phyloP scores from a whole-genome alignment of 2,329 filamentous ascomycete species.

The Colletotrichum simmondsii region DNA sequence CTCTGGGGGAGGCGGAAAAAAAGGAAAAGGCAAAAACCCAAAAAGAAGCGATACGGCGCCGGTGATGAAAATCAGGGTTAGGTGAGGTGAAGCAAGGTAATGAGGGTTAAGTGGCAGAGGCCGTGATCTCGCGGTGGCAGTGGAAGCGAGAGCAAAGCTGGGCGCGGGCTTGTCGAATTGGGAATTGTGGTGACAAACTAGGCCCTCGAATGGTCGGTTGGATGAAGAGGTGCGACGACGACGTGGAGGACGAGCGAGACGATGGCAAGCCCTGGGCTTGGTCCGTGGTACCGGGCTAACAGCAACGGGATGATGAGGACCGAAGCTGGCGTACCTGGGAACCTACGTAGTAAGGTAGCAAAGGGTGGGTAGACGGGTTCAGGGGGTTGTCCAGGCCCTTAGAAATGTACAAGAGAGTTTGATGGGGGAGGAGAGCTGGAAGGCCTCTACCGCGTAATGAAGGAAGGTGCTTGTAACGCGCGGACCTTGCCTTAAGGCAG shows the following conservation, averaged over 20 bases:
- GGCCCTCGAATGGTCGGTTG: conserved; percentile 23
- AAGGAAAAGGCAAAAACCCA: background rate
- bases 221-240: conserved; percentile 33
- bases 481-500: conserved; percentile 14
- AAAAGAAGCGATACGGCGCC: conserved; percentile 10
- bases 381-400: conserved; percentile 22
- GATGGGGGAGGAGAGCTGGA: conserved; percentile 1
- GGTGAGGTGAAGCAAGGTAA: conserved; percentile 6
- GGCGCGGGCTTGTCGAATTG: conserved; percentile 10
- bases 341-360: too few relatives aligned
- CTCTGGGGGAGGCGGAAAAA: conserved; percentile 6
- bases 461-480: conserved; percentile 17
- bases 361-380: conserved; percentile 15
- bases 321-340: background rate
- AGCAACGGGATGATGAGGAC: conserved; percentile 6
- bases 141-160: conserved; percentile 25
- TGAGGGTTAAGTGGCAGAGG: background rate
- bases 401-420: conserved; percentile 25
- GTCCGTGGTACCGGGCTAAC: conserved; percentile 10
- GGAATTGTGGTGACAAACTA: conserved; percentile 23
- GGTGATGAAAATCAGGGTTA: conserved; percentile 9
- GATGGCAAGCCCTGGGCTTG: conserved; percentile 33
- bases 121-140: background rate
- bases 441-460: conserved; percentile 12
- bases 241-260: conserved; percentile 29